Evolutionary conservation across 768 basidiomycete genomes (phyloP).

Genomic region (Mycena galopus): DNA sequence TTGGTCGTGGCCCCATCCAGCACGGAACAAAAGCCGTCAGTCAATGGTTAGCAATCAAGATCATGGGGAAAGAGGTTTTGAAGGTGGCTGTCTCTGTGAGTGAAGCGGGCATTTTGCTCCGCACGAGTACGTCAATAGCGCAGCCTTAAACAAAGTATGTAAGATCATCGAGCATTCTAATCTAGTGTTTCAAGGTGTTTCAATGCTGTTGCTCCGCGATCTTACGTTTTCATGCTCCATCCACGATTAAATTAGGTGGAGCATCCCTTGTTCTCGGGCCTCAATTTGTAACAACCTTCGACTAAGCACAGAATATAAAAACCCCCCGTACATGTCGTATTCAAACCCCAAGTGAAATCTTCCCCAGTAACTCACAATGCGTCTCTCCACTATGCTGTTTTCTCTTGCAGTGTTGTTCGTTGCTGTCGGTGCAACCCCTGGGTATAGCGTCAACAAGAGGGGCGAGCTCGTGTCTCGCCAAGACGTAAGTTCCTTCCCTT

Average conservation of each 20-base stretch:
- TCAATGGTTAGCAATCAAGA: too few relatives aligned
- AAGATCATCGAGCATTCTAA: constrained; percentile 1
- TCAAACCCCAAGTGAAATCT: neutral
- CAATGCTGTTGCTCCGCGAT: neutral
- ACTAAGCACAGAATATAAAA: constrained; percentile 13
- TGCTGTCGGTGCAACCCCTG: constrained; percentile 11
- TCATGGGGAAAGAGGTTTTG: too few relatives aligned
- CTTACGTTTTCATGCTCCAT: neutral
- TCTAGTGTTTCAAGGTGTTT: neutral
- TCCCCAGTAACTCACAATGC: constrained; percentile 12
- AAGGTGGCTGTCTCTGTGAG: neutral
- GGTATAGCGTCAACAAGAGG: constrained; percentile 19
- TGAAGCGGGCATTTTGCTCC: neutral
- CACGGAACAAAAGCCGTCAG: too few relatives aligned
- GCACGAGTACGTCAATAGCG: neutral
- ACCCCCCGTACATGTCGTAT: neutral
- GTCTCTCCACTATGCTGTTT: constrained; percentile 15
- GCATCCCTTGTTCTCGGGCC: neutral
- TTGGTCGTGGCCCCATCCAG: too few relatives aligned
- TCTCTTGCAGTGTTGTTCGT: constrained; percentile 15
- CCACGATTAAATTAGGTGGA: neutral
- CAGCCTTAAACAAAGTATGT: neutral
- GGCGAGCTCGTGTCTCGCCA: constrained; percentile 18
- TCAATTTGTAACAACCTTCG: neutral
- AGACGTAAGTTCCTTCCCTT: neutral